A percentile compares a stretch with the other conserved stretches of the same genome.
Conservation (phyloP, 1,284 basidiomycete species). For the Apiotrichum porosum region DNA sequence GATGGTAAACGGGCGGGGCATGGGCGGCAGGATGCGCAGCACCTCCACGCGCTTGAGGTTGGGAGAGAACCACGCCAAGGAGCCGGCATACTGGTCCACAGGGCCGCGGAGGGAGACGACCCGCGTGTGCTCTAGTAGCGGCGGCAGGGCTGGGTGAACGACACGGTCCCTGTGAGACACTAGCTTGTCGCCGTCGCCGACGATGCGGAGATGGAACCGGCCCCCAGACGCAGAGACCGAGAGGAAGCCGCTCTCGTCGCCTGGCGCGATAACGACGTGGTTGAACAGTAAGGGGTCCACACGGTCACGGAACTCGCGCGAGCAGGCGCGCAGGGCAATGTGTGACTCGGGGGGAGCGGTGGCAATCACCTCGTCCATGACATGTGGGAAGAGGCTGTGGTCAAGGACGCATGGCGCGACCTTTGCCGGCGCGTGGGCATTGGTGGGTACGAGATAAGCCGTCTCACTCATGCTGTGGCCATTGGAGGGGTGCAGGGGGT, state of each 20-base stretch:
- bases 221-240: background rate
- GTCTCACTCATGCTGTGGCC: too few species aligned
- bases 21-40: slow-evolving; percentile 3
- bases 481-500: too few species aligned
- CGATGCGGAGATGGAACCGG: background rate
- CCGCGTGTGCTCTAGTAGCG: background rate
- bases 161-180: too few species aligned
- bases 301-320: slow-evolving; percentile 4
- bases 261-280: background rate
- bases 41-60: background rate
- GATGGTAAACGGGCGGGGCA: slow-evolving; percentile 1
- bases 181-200: background rate
- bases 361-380: slow-evolving; percentile 1
- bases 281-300: slow-evolving; percentile 1
- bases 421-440: too few species aligned
- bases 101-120: slow-evolving; percentile 3
- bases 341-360: background rate
- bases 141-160: background rate
- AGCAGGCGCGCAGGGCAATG: slow-evolving; percentile 7
- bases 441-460: too few species aligned
- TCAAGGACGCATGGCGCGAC: background rate
- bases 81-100: background rate
- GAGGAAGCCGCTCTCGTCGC: background rate
- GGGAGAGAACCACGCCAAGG: background rate
- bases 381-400: background rate